These are phyloP conservation scores for Quercus bicolor DNA, from an alignment of 306 rosid genomes.

Conservation along the genomic window DNA sequence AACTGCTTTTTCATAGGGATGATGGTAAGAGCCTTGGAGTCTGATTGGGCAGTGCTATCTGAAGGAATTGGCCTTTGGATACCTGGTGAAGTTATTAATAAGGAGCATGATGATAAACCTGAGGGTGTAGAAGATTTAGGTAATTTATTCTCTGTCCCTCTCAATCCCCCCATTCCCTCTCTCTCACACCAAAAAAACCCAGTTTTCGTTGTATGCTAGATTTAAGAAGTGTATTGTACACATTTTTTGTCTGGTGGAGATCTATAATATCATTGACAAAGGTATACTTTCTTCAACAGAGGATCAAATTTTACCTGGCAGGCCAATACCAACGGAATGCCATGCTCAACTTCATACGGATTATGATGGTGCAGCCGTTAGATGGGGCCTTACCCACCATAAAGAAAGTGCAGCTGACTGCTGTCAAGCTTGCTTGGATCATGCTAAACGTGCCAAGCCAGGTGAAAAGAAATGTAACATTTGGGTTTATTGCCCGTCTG, in stretches of 20 bases:
- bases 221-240: constrained; percentile 5
- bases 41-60: constrained; percentile 56
- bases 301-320: constrained; percentile 77
- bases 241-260: constrained; percentile 1
- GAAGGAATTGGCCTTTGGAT: constrained; percentile 94
- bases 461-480: constrained; percentile 75
- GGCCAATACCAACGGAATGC: constrained; percentile 72
- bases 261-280: constrained; percentile 20
- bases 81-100: constrained; percentile 51
- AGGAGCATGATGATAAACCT: constrained; percentile 73
- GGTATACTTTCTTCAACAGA: constrained; percentile 35
- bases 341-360: constrained; percentile 71
- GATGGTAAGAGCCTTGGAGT: constrained; percentile 73
- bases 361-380: constrained; percentile 83
- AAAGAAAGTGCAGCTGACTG: constrained; percentile 98
- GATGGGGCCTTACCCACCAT: constrained; percentile 95
- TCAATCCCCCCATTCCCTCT: neutral
- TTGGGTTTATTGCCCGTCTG: constrained; percentile 96
- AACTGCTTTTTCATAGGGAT: constrained; percentile 40
- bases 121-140: constrained; percentile 63
- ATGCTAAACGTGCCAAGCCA: constrained; percentile 62
- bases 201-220: constrained; percentile 6
- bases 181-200: neutral
- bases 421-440: constrained; percentile 92
- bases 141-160: constrained; percentile 24